Base-by-base conservation (phyloP, 225 moss, liverwort and hornwort genomes). In the Climacium dendroides region DNA sequence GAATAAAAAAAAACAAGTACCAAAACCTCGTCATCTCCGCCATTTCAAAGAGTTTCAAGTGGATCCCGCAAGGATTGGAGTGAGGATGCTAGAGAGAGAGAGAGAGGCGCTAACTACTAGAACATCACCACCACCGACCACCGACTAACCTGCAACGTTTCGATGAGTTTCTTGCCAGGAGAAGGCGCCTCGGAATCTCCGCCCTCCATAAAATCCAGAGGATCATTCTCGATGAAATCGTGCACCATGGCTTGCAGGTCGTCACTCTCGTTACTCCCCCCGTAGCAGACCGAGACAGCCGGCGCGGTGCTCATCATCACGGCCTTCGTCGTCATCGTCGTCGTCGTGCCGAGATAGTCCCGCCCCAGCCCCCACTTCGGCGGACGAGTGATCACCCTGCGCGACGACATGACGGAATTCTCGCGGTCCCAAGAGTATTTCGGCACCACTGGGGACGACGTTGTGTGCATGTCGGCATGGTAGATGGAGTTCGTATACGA, bases 211-310 rank as follows among this genome's bases (percentile, higher is more conserved):
- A 78, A 87, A 13, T 96, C 94, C 69, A 83, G 84, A 14, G 90
- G 84, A 55, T 96, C 97, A 43, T 96, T 94, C 83, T 97, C 97
- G 76, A 97, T 94, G 80, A 94, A 97, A 88, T 97, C 95, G n/a
- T 94, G 92, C 74, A 97, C 96, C 97, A 97, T 95, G 28, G 96
- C 96, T 54, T 95, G 95, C 30, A 97, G 91, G 89, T 97, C 96
- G 47, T 96, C 97, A 71, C 96, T 97, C 74, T 95, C 96, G 74
- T 76, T 94, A 78, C 97, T 96, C 16, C 95, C 92, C 22, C 95
- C 93, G 30, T 92, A 90, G 74, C 92, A 87, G 25, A 91, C 89
- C 17, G 87, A 78, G 50, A 80, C 90, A 15, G 84, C 62, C 9
- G 89, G 79, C 13, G 84, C 86, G 23, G 90, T 83, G 79, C n/a